Base-by-base conservation (phyloP, 139 green algal genomes). In the Micractinium conductrix region DNA sequence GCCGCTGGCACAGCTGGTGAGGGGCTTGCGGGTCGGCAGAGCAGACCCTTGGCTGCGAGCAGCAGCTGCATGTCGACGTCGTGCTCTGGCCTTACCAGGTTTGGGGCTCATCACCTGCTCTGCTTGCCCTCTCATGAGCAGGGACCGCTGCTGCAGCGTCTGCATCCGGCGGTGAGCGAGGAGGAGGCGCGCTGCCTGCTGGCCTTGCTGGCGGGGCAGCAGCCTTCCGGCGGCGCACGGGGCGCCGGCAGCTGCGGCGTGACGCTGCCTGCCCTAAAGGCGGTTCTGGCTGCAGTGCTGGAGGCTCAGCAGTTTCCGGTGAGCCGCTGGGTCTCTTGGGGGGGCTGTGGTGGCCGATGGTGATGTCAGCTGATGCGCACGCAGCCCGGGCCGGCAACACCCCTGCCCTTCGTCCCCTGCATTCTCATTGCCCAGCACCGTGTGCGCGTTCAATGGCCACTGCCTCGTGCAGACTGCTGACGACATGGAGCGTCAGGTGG, bases 231-330 rank as follows among this genome's bases (percentile, higher is more conserved):
- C n/a, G 33, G 6, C 16, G 73, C 19, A n/a, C 45, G 22, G 24
- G 45, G 45, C 14, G 8, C 2, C 44, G 19, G 50, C 26, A 2
- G 19, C 4, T 21, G n/a, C 19, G 71, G 44, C 42, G 9, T 82
- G 38, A 82, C 76, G 8, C 55, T 82, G 55, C 55, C 76, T n/a
- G 76, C 58, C 38, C 37, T 82, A 10, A 82, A 73, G 28, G 76
- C 48, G 0, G 76, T 17, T 14, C 14, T 82, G 76, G 76, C 76
- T 6, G 24, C 24, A 28, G 76, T 73, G 8, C 76, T 55, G 14
- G 58, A 82, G 76, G 55, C 76, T 16, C 76, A 82, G 58, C 76
- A 82, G 76, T 82, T 60, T 16, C 76, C 76, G 14, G 76, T 73
- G 28, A 82, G 74, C 17, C n/a, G n/a, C n/a, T n/a, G n/a, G n/a